A percentile compares a stretch with the other conserved stretches of the same genome.
These are phyloP conservation scores for Aegilops bicornis DNA, from an alignment of 176 grass and related monocot species.

Conservation along the genomic window DNA sequence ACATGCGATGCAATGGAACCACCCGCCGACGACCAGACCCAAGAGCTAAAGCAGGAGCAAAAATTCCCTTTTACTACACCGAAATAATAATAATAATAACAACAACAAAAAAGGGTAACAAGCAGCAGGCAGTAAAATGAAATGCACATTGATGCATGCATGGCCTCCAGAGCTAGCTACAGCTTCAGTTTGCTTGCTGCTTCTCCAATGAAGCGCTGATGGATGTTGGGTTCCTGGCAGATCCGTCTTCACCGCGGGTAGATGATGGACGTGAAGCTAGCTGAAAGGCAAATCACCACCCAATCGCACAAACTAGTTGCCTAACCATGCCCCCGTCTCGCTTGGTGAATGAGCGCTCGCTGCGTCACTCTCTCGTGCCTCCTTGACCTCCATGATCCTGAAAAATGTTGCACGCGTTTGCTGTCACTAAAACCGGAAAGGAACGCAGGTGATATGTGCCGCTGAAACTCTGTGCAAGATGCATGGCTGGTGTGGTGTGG, in stretches of 20 bases:
- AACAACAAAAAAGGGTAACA: background rate
- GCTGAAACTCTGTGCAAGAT: background rate
- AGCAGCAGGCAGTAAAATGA: conserved; percentile 9
- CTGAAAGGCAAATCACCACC: conserved; percentile 19
- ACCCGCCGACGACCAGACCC: background rate
- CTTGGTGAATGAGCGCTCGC: background rate
- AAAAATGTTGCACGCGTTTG: background rate
- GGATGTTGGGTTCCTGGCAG: background rate
- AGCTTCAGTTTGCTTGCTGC: background rate
- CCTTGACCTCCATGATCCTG: conserved; percentile 47
- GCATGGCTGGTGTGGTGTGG: no score
- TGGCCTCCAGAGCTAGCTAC: no score
- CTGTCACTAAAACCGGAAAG: background rate
- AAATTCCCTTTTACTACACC: conserved; percentile 41
- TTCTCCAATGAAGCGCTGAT: background rate
- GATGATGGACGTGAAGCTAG: conserved; percentile 2
- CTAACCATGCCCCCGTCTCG: background rate
- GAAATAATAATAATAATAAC: background rate
- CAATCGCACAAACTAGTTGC: background rate
- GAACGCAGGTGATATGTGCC: background rate
- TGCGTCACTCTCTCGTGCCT: conserved; percentile 35
- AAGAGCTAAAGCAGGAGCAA: conserved; percentile 18
- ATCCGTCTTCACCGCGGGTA: background rate
- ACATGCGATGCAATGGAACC: background rate
- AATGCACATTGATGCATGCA: background rate